Evolutionary conservation across 2,329 filamentous ascomycete species (phyloP), one percentile per base, ranked within the genome.

Genomic region (Fusarium nanum): DNA sequence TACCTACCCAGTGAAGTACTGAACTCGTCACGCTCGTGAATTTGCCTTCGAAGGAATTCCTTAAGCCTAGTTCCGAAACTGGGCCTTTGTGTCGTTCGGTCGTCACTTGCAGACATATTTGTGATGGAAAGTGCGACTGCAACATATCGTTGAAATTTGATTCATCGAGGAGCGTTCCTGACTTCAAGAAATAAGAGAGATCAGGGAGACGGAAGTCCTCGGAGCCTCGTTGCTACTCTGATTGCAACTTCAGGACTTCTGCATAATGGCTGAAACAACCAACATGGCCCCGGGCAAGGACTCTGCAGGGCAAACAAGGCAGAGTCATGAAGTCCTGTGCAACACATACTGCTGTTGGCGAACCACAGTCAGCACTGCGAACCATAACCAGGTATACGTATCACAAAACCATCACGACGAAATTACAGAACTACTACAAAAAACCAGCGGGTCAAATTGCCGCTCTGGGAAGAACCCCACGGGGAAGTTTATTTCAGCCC

Each of bases 1-100:
- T 1, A 20, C 2, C 9, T 37, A 62, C 64, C 37, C n/a, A 67
- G 6, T 20, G 30, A 62, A 28, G 62, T 67, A 2, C 64, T 42
- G 18, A 67, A 67, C 12, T 67, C 62, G 16, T 67, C 62, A 2
- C 64, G 56, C 2, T 44, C 46, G 8, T 67, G 50, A 4, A 67
- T 67, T 7, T 67, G 42, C 14, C 16, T 61, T 42, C 62, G 41
- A 10, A 67, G 20, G 42, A 64, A 67, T 30, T 28, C 50, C 42
- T 56, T 42, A 6, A 57, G 9, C 45, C 46, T 32, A 14, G 44
- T 30, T 22, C 12, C 49, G 20, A 62, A 41, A n/a, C 41, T 23
- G 6, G 13, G n/a, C 6, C 20, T 30, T 8, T 42, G 50, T 2
- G 23, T 7, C 16, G 34, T 5, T 45, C 23, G 47, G 23, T 20